Evolutionary conservation across 805 yeast genomes (phyloP).

Genomic region (Candida ulmi): DNA sequence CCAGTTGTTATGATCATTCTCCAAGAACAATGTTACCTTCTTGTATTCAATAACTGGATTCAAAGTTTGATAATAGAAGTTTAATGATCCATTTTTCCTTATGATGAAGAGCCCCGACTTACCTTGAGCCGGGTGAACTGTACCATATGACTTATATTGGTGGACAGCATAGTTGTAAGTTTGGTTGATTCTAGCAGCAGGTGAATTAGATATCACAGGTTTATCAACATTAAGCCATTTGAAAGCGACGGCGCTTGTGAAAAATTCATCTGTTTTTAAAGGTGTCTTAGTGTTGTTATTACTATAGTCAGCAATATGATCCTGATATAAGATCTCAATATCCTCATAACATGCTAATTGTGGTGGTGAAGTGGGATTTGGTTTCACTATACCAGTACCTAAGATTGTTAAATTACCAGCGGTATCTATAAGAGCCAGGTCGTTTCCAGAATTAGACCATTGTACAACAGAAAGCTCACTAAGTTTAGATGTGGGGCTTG

Average conservation of each 20-base stretch:
- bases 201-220: constrained; percentile 52
- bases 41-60: constrained; percentile 56
- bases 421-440: constrained; percentile 73
- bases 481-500: constrained; percentile 19
- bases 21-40: constrained; percentile 29
- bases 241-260: constrained; percentile 34
- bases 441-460: constrained; percentile 80
- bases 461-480: constrained; percentile 41
- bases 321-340: constrained; percentile 29
- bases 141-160: constrained; percentile 55
- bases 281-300: constrained; percentile 23
- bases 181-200: constrained; percentile 39
- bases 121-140: constrained; percentile 60
- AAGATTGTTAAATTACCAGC: constrained; percentile 59
- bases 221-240: constrained; percentile 77
- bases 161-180: constrained; percentile 50
- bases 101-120: constrained; percentile 69
- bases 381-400: constrained; percentile 43
- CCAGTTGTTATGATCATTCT: constrained; percentile 20
- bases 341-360: constrained; percentile 21
- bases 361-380: constrained; percentile 23
- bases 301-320: constrained; percentile 29
- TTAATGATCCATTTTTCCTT: constrained; percentile 55
- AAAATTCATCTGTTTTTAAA: constrained; percentile 21
- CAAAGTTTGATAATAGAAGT: constrained; percentile 54